Evolutionary conservation across 768 basidiomycete species (phyloP).

Genomic region (Mycena metata): DNA sequence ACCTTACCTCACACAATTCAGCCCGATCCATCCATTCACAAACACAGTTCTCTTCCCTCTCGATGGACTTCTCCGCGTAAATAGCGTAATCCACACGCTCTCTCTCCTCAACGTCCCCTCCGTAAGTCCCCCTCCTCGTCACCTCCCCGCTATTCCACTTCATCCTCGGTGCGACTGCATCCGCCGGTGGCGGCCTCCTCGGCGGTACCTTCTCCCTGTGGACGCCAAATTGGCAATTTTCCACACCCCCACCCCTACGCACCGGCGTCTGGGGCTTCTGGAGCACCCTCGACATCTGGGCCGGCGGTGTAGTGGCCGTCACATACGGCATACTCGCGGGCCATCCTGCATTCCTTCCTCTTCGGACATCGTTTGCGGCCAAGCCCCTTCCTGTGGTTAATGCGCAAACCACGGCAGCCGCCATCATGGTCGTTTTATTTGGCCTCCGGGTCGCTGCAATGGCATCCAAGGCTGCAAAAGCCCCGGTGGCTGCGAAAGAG

Average conservation of each 20-base stretch:
- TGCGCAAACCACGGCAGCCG: constrained; percentile 51
- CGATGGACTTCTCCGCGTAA: constrained; percentile 63
- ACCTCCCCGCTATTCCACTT: constrained; percentile 60
- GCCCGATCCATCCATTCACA: constrained; percentile 47
- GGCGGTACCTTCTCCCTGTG: constrained; percentile 60
- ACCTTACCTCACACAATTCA: not conserved
- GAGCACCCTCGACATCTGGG: constrained; percentile 65
- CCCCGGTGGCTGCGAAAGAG: not conserved
- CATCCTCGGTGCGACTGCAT: constrained; percentile 62
- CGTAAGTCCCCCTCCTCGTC: constrained; percentile 52
- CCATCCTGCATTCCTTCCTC: constrained; percentile 47
- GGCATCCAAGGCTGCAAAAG: constrained; percentile 39
- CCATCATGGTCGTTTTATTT: constrained; percentile 51
- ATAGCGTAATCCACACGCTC: constrained; percentile 54
- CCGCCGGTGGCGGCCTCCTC: constrained; percentile 60
- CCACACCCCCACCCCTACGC: constrained; percentile 61
- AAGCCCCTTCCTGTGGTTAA: constrained; percentile 39
- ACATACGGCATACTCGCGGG: constrained; percentile 49
- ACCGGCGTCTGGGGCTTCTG: constrained; percentile 53
- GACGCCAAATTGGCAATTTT: constrained; percentile 59
- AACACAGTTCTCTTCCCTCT: constrained; percentile 64
- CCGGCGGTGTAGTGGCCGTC: constrained; percentile 58
- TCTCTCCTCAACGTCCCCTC: constrained; percentile 50
- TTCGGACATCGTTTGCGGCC: constrained; percentile 25
- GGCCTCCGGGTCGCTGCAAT: constrained; percentile 50